Percentiles rank a stretch among this genome's conserved stretches.
Evolutionary conservation across 139 green algal genomes (phyloP).

Genomic region (Micractinium conductrix): DNA sequence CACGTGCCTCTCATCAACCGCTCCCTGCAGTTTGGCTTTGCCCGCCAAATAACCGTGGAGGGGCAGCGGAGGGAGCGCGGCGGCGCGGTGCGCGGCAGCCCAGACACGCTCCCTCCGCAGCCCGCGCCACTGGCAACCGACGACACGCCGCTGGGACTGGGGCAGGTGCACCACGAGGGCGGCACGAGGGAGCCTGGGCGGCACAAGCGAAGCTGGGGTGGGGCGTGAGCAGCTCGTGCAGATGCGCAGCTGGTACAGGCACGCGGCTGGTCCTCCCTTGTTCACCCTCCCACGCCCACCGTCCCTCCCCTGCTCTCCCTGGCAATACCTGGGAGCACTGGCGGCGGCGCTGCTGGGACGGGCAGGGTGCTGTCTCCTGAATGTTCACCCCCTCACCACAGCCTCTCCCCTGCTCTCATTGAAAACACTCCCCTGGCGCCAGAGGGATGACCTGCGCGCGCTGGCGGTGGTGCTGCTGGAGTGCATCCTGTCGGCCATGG

Average conservation of each 20-base stretch:
- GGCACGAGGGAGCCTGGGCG: neutral
- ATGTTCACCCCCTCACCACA: neutral
- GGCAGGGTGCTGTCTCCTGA: too few species aligned
- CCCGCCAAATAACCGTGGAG: neutral
- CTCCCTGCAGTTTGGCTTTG: slow-evolving; percentile 25
- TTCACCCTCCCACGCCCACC: too few species aligned
- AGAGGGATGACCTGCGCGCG: slow-evolving; percentile 37
- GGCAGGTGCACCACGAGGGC: slow-evolving; percentile 8
- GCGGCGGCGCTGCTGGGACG: neutral
- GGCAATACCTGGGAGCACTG: neutral
- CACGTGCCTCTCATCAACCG: neutral
- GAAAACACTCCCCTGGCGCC: neutral
- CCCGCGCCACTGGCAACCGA: slow-evolving; percentile 11
- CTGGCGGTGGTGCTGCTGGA: slow-evolving; percentile 49
- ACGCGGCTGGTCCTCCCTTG: too few species aligned
- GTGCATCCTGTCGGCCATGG: slow-evolving; percentile 35
- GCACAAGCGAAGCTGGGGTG: too few species aligned
- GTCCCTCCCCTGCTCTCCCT: too few species aligned
- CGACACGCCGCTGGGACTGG: slow-evolving; percentile 51
- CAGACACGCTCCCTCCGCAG: neutral
- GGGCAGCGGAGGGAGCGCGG: neutral
- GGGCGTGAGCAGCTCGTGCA: too few species aligned
- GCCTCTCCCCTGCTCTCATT: too few species aligned
- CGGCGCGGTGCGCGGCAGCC: neutral
- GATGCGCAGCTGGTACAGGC: too few species aligned